Evolutionary conservation across 805 yeast genomes (phyloP).

Genomic region (Tetrapisispora phaffii): DNA sequence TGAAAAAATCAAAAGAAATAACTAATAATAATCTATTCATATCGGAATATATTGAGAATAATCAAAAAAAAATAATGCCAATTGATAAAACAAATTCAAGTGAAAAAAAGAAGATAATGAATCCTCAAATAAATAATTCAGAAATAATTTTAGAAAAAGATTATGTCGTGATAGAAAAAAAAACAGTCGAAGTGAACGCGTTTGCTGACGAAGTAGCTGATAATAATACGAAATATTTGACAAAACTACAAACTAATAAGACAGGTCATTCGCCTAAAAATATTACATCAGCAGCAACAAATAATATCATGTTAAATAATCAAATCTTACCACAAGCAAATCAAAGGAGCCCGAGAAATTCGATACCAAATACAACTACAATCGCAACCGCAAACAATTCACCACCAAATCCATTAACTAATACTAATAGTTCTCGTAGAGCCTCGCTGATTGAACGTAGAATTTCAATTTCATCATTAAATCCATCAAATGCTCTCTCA

Average conservation of each 20-base stretch:
- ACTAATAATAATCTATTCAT: slow-evolving; percentile 70
- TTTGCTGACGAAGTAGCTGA: slow-evolving; percentile 81
- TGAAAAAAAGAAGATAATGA: background rate
- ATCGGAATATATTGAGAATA: slow-evolving; percentile 47
- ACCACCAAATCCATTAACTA: background rate
- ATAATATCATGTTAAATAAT: slow-evolving; percentile 1
- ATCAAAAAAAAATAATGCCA: slow-evolving; percentile 26
- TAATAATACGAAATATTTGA: slow-evolving; percentile 1
- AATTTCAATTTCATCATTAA: slow-evolving; percentile 52
- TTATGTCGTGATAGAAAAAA: slow-evolving; percentile 89
- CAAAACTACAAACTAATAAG: background rate
- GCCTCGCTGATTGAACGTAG: slow-evolving; percentile 57
- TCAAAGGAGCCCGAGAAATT: slow-evolving; percentile 12
- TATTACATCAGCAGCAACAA: background rate
- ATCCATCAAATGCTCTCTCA: slow-evolving; percentile 81
- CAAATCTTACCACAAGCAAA: slow-evolving; percentile 1
- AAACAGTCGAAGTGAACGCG: slow-evolving; percentile 91
- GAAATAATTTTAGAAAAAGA: slow-evolving; percentile 63
- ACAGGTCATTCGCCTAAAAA: slow-evolving; percentile 1
- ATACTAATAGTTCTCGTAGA: slow-evolving; percentile 38
- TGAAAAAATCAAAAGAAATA: slow-evolving; percentile 51
- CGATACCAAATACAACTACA: slow-evolving; percentile 40
- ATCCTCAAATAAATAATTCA: slow-evolving; percentile 11
- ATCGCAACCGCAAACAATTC: background rate
- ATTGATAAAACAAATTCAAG: slow-evolving; percentile 4